These are phyloP conservation scores for Talaromyces sp. DNA, from an alignment of 2,329 filamentous ascomycete species.

Conservation along the genomic window DNA sequence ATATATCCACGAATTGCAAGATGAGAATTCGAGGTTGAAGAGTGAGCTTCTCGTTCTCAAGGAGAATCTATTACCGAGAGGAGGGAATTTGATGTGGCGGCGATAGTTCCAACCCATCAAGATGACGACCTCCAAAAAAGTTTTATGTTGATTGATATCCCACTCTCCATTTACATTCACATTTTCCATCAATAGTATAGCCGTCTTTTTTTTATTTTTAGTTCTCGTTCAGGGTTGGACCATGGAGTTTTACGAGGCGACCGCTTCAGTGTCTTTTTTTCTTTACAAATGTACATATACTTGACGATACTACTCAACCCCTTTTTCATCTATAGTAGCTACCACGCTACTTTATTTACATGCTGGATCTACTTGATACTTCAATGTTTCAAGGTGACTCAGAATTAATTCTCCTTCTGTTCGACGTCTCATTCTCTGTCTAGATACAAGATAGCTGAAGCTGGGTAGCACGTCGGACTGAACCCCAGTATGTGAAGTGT, in stretches of 20 bases:
- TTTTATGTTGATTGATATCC: background rate
- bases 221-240: background rate
- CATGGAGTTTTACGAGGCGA: background rate
- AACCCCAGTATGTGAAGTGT: background rate
- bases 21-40: conserved; percentile 17
- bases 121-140: background rate
- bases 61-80: conserved; percentile 16
- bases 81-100: conserved; percentile 18
- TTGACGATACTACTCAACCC: background rate
- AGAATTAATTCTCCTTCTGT: background rate
- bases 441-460: background rate
- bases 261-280: background rate
- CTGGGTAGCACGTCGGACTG: background rate
- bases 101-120: background rate
- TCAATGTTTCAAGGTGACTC: background rate
- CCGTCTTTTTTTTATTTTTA: background rate
- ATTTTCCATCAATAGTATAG: background rate
- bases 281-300: background rate
- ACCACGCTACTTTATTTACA: background rate
- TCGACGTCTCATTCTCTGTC: background rate
- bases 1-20: conserved; percentile 18
- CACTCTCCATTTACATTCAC: background rate
- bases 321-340: background rate
- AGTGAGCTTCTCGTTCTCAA: conserved; percentile 18
- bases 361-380: background rate